Conservation (phyloP, 345 rosid species). For the Gossypium longicalyx region DNA sequence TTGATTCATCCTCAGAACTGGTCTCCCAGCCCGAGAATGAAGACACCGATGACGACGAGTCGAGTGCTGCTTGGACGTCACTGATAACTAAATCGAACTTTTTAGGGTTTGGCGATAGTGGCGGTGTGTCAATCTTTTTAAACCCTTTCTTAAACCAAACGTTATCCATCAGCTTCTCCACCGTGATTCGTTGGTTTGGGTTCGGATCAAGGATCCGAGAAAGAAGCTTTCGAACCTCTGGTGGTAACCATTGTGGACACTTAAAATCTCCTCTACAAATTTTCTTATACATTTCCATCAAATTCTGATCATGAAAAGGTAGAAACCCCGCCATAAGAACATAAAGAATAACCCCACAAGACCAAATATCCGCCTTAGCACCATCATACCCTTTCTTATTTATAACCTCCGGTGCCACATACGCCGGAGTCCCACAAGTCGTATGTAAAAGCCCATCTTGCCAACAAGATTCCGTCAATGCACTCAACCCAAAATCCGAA, state of each 20-base stretch:
- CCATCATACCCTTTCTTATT: constrained; percentile 79
- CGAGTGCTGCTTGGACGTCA: constrained; percentile 46
- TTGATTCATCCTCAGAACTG: background rate
- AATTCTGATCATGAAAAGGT: constrained; percentile 63
- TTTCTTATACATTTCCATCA: constrained; percentile 66
- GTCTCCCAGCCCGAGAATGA: background rate
- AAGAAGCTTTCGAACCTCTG: constrained; percentile 63
- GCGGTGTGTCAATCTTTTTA: constrained; percentile 44
- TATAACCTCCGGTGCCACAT: constrained; percentile 81
- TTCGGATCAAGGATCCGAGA: constrained; percentile 65
- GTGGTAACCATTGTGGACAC: constrained; percentile 73
- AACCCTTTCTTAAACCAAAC: constrained; percentile 64
- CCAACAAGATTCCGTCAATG: constrained; percentile 44
- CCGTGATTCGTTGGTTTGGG: constrained; percentile 52
- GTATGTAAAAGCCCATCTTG: constrained; percentile 81
- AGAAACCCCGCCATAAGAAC: constrained; percentile 75
- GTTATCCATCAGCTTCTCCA: constrained; percentile 51
- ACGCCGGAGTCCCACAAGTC: constrained; percentile 90
- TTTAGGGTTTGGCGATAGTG: constrained; percentile 29
- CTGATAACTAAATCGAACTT: constrained; percentile 24
- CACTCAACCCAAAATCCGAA: constrained; percentile 73
- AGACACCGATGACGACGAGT: background rate
- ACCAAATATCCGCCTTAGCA: constrained; percentile 82
- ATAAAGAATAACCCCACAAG: constrained; percentile 70
- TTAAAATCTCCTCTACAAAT: constrained; percentile 61